Percentiles rank a stretch among this genome's conserved stretches.
phyloP scores from a whole-genome alignment of 1,284 basidiomycete species.

The Takashimella koratensis region DNA sequence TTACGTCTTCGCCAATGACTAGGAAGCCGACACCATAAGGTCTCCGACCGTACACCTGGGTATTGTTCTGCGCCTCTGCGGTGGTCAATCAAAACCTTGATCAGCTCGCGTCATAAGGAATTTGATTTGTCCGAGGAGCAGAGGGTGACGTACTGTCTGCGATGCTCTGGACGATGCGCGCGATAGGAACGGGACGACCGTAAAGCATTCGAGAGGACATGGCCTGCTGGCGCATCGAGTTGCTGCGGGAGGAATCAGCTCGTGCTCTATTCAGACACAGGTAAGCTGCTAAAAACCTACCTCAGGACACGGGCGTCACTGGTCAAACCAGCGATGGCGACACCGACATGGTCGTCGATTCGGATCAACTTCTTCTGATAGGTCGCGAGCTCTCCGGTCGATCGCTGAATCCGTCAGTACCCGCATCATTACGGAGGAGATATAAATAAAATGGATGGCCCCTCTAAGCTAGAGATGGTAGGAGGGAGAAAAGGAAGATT shows the following conservation, averaged over 20 bases:
- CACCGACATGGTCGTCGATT: constrained; percentile 98
- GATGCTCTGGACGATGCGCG: constrained; percentile 85
- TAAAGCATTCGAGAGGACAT: constrained; percentile 93
- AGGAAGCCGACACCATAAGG: constrained; percentile 99
- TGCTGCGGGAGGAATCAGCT: constrained; percentile 55
- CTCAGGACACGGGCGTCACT: constrained; percentile 96
- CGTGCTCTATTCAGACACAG: no score
- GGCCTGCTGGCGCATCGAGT: constrained; percentile 99
- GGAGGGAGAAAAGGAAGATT: neutral
- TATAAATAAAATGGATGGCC: constrained; percentile 2
- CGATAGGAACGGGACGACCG: constrained; percentile 90
- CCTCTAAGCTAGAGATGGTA: neutral
- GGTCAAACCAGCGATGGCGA: constrained; percentile 96
- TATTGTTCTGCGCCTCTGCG: constrained; percentile 95
- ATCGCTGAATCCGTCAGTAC: no score
- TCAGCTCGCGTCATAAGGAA: no score
- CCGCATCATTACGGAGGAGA: no score
- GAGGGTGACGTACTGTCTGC: constrained; percentile 69
- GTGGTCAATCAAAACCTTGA: no score
- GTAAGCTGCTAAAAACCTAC: constrained; percentile 52
- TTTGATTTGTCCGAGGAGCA: constrained; percentile 5
- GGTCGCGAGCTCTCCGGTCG: constrained; percentile 95
- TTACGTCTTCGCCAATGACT: constrained; percentile 84
- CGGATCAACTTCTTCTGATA: constrained; percentile 99
- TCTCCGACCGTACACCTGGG: constrained; percentile 94